Evolutionary conservation across 108 stramenopile species (phyloP).

Genomic region (Mediolabrus comicus): DNA sequence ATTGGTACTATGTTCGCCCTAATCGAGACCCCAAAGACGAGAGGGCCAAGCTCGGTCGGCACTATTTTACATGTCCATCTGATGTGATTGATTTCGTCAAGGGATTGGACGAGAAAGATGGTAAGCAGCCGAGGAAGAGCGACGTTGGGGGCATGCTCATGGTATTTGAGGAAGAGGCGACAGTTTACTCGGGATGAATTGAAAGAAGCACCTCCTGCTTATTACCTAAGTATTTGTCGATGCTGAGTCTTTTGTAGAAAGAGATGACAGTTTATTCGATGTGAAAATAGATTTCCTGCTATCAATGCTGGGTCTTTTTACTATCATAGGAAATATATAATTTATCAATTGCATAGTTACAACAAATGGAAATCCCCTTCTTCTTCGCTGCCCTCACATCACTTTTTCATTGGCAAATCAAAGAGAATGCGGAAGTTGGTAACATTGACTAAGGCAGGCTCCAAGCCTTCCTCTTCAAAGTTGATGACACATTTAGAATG

Average conservation of each 20-base stretch:
- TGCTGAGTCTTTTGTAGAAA: background rate
- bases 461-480: background rate
- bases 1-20: conserved; percentile 41
- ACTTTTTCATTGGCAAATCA: background rate
- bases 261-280: too few relatives aligned
- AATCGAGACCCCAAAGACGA: conserved; percentile 23
- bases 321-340: background rate
- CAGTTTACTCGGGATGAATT: conserved; percentile 3
- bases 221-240: background rate
- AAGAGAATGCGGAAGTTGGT: background rate
- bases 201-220: too few relatives aligned
- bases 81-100: conserved; percentile 29
- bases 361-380: too few relatives aligned
- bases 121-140: conserved; percentile 10
- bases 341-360: too few relatives aligned
- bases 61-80: conserved; percentile 16
- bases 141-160: conserved; percentile 12
- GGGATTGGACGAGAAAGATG: conserved; percentile 12
- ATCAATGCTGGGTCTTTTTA: too few relatives aligned
- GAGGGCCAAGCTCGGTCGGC: conserved; percentile 9
- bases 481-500: too few relatives aligned
- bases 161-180: conserved; percentile 30
- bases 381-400: background rate
- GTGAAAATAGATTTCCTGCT: too few relatives aligned
- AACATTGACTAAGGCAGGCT: background rate